Percentiles rank a stretch among this genome's conserved stretches.
Evolutionary conservation across 2,329 filamentous ascomycete genomes (phyloP).

Genomic region (Phyllosticta citriasiana): DNA sequence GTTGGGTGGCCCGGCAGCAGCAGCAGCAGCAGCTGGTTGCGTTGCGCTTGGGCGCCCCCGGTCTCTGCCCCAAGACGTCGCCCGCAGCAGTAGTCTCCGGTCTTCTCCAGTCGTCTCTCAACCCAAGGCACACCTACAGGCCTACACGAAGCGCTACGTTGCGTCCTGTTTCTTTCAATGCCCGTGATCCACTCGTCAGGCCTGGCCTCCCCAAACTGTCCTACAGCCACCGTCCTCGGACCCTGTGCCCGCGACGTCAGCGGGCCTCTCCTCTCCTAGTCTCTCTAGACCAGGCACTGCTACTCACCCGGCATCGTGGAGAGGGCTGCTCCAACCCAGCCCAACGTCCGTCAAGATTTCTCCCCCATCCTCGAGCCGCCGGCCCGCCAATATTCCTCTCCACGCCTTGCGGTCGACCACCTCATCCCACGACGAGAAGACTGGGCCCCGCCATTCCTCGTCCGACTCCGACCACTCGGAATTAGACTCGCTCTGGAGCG

Average conservation of each 20-base stretch:
- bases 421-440: slow-evolving; percentile 39
- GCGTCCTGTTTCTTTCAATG: slow-evolving; percentile 7
- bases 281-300: background rate
- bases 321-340: slow-evolving; percentile 48
- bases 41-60: background rate
- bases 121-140: background rate
- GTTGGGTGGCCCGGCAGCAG: background rate
- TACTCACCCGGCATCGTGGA: slow-evolving; percentile 10
- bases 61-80: background rate
- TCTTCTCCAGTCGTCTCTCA: background rate
- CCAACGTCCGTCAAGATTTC: slow-evolving; percentile 68
- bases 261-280: slow-evolving; percentile 6
- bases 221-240: slow-evolving; percentile 7
- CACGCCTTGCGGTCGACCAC: slow-evolving; percentile 53
- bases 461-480: slow-evolving; percentile 56
- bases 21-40: background rate
- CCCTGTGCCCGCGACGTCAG: slow-evolving; percentile 11
- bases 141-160: background rate
- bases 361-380: slow-evolving; percentile 52
- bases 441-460: slow-evolving; percentile 43
- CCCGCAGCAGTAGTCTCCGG: background rate
- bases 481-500: slow-evolving; percentile 58
- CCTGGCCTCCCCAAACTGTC: slow-evolving; percentile 8
- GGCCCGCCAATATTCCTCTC: slow-evolving; percentile 80
- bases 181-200: slow-evolving; percentile 10